Evolutionary conservation across 2,329 filamentous ascomycete genomes (phyloP), one percentile per base, ranked within the genome.

Genomic region (Orbilia ellipsospora): DNA sequence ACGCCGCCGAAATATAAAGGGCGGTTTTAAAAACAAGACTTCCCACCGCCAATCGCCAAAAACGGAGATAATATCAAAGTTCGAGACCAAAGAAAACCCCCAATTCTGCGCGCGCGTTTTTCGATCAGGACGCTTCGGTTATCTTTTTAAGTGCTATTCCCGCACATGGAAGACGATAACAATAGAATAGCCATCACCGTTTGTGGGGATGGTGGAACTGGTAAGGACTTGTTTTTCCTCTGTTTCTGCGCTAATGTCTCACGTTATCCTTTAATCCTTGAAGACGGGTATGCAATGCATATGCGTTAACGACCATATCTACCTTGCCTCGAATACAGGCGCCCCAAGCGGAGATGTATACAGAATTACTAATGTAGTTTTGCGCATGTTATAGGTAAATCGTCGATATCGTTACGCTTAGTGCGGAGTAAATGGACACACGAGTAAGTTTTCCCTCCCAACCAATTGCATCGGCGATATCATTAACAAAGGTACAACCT

Each of bases 391-490:
- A 77, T 72, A 85, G 91, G 91, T 80, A 95, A 95, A 84, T 93
- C 91, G 1, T 93, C 90, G 78, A 94, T 95, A 81, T 94, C 92
- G 15, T 85, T 95, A 73, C 90, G 92, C 62, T 88, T 95, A 50
- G 92, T 95, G 64, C 89, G 91, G 80, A 92, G 89, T 75, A 88
- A 92, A 83, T 95, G 92, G 92, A 94, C 91, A 6, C 90, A 90
- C 79, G 92, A 94, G 82, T 92, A 92, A 83, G 90, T 92, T 83
- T 90, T 90, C 15, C 92, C n/a, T 26, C 7, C 31, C 31, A 23
- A 23, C 26, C 31, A 90, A 42, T 92, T n/a, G 26, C 10, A 23
- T n/a, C 8, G 15, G 18, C n/a, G 15, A 59, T 18, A 45, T 45
- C 16, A 15, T 26, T 51, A 50, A 51, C 48, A 31, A 28, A 36